phyloP scores from a whole-genome alignment of 2,329 filamentous ascomycete genomes.

The Coccinonectria pachysandricola region DNA sequence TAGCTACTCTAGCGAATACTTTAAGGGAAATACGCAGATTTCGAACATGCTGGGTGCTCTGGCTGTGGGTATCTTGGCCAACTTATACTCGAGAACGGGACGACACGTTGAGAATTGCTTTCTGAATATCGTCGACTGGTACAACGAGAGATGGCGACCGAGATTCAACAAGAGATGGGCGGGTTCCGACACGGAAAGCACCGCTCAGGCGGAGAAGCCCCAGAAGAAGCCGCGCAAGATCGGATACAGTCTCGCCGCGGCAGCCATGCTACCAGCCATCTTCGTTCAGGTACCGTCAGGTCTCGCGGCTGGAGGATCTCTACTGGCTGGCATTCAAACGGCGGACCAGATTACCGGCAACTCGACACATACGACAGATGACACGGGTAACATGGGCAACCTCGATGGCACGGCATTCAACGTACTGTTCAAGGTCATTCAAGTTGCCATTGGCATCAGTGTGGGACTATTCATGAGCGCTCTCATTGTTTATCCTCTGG shows the following conservation, averaged over 20 bases:
- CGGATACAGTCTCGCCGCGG: constrained; percentile 71
- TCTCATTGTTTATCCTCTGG: constrained; percentile 44
- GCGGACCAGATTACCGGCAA: constrained; percentile 44
- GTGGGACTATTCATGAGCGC: constrained; percentile 49
- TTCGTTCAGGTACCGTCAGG: constrained; percentile 60
- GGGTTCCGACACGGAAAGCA: constrained; percentile 22
- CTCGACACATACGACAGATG: constrained; percentile 21
- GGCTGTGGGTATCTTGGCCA: constrained; percentile 66
- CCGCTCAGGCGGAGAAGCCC: constrained; percentile 16
- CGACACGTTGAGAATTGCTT: constrained; percentile 45
- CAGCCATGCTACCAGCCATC: constrained; percentile 77
- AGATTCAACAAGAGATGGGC: constrained; percentile 23
- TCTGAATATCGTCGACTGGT: constrained; percentile 37
- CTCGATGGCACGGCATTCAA: constrained; percentile 40
- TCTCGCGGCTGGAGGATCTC: constrained; percentile 48
- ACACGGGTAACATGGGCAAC: constrained; percentile 15
- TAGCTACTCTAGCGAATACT: constrained; percentile 58
- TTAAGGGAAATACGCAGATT: constrained; percentile 61
- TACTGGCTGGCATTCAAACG: constrained; percentile 46
- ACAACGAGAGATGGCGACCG: constrained; percentile 35
- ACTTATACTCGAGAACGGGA: constrained; percentile 64
- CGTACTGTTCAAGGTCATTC: constrained; percentile 47
- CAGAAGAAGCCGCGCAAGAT: constrained; percentile 31
- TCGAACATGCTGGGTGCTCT: constrained; percentile 70
- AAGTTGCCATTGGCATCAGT: constrained; percentile 52